Base-by-base conservation (phyloP, 108 stramenopile species). In the Nitzschia putrida region DNA sequence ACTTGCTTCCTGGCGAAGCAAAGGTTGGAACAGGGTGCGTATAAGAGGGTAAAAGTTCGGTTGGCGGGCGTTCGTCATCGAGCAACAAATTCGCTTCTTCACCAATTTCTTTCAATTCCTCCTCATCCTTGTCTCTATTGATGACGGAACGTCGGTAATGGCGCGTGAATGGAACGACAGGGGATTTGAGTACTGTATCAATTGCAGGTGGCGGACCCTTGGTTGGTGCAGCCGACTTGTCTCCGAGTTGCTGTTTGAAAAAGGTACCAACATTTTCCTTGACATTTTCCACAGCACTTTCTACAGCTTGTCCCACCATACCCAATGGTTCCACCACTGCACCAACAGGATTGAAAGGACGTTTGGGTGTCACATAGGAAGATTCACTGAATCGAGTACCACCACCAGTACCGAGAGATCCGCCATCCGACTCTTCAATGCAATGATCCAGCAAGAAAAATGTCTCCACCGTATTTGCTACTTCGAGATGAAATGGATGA, bases 371-470 rank as follows among this genome's bases (percentile, higher is more conserved):
- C 7, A 38, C 14, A 14, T 34, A 66, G 13, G 37, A 26, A 45
- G 16, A 40, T 55, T 25, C 43, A 14, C 29, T 10, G 24, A 13
- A 39, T 8, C 52, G 45, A 69, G 14, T 51, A 22, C 47, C 26
- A 38, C 53, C 18, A 20, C 8, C 43, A 12, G 34, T 50, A 11
- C 25, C 41, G 20, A 8, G 11, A 10, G 38, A 11, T 13, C 43
- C 24, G 4, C 52, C 39, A 40, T 39, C 57, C 43, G 58, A 66
- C 24, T 68, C 80, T 52, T 76, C 78, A 13, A 66, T 57, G 49
- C 76, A 78, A 55, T 80, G 79, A 67, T 86, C 85, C 24, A 73
- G 71, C 61, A 82, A 64, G 61, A 86, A 83, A 2, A 86, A 80
- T 11, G 69, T 78, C 69, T 80, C 70, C n/a, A 86, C 61, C 2